A percentile compares a stretch with the other conserved stretches of the same genome.
phyloP scores from a whole-genome alignment of 1,284 basidiomycete genomes.

The Trichosporon asahii region DNA sequence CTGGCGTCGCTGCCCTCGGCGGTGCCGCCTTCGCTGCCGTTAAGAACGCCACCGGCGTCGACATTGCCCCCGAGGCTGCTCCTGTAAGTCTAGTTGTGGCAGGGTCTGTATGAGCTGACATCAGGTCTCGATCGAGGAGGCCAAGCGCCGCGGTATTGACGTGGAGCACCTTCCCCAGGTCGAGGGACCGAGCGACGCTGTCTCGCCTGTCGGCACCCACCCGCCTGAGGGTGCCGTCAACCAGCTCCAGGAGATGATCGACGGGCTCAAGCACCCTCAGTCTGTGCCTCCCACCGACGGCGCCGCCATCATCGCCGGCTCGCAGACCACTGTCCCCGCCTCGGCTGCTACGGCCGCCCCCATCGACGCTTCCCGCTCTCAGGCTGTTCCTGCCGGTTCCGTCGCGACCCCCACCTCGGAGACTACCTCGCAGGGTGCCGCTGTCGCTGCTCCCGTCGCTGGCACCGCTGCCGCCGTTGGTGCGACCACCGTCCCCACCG shows the following conservation, averaged over 20 bases:
- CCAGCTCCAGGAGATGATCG: conserved; percentile 40
- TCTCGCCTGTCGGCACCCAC: conserved; percentile 29
- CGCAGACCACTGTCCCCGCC: conserved; percentile 5
- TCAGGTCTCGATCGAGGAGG: conserved; percentile 43
- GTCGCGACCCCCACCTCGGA: conserved; percentile 12
- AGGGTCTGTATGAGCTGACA: neutral
- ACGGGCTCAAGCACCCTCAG: conserved; percentile 33
- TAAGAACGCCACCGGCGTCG: conserved; percentile 44
- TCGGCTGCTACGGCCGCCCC: conserved; percentile 3
- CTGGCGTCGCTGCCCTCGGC: conserved; percentile 32
- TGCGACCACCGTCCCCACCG: neutral
- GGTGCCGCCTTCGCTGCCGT: conserved; percentile 33
- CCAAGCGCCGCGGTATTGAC: conserved; percentile 46
- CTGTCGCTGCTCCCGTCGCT: neutral
- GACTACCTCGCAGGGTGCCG: neutral
- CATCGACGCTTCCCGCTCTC: neutral
- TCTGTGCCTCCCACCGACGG: conserved; percentile 11
- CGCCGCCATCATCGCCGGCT: neutral
- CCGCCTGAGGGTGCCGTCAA: conserved; percentile 38
- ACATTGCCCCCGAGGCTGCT: conserved; percentile 34
- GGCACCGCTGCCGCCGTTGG: neutral
- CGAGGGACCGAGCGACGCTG: conserved; percentile 33
- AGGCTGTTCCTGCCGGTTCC: neutral
- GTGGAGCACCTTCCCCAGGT: conserved; percentile 32
- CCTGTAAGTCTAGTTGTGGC: conserved; percentile 35